Evolutionary conservation across 192 early-diverging fungal species (phyloP), one percentile per base, ranked within the genome.

Genomic region (Entomortierella lignicola): DNA sequence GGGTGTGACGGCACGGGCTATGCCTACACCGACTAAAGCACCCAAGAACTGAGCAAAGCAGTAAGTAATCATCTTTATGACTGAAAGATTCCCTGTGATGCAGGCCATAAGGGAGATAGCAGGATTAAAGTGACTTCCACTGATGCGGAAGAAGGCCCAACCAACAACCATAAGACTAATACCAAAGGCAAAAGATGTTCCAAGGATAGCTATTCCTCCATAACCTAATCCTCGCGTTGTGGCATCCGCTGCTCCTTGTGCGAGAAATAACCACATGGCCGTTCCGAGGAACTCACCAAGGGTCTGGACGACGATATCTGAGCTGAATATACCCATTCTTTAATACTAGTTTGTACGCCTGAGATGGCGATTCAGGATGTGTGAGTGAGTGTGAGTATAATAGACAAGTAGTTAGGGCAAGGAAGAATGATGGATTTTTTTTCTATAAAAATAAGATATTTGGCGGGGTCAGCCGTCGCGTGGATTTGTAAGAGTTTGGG

Each of bases 101-200:
- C 88, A 52, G 21, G 91, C 82, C 12, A 82, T 79, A 15, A 92
- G 43, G 8, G 88, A 83, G 29, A 92, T 82, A 26, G 90, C 90
- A 0, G 91, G 90, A 63, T 92, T 92, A 39, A 92, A 82, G 25
- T 82, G 82, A 17, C 88, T 85, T 20, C 90, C 91, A 2, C 83
- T 86, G 47, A 90, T 83, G 18, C 82, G 81, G 60, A 84, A 85
- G 59, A 82, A 80, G 17, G 85, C 64, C 62, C 81, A 86, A 26
- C 89, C 53, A 31, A 70, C 66, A 25, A 86, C 62, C 2, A 83
- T 67, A 7, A 90, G 69, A 23, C 67, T 66, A 23, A 84, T 64
- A 30, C 88, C 87, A 65, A 89, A 86, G 18, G 75, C 77, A 21
- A 85, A 79, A 0, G 84, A 59, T 1, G 60, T 51, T 8, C 59